A percentile compares a stretch with the other conserved stretches of the same genome.
Evolutionary conservation across 306 rosid species (phyloP).

Genomic region (Citrullus amarus): DNA sequence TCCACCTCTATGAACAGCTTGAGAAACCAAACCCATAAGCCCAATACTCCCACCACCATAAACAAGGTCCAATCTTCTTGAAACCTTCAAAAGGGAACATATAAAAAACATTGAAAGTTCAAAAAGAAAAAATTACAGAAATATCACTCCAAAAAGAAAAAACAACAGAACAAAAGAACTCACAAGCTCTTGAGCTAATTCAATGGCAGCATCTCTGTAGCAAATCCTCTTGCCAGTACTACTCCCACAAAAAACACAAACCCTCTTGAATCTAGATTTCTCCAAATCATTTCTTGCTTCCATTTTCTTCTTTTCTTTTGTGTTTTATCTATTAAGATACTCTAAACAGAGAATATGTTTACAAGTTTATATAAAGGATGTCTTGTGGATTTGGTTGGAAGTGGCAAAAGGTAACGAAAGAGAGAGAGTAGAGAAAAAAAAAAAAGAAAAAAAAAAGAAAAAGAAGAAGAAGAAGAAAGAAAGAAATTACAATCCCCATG

Average conservation of each 20-base stretch:
- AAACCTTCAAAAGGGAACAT: constrained; percentile 24
- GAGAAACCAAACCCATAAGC: constrained; percentile 49
- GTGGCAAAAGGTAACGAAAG: background rate
- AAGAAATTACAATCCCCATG: background rate
- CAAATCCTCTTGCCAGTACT: constrained; percentile 18
- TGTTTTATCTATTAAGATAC: background rate
- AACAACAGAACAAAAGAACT: background rate
- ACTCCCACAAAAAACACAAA: constrained; percentile 26
- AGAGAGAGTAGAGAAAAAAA: background rate
- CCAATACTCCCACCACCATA: constrained; percentile 62
- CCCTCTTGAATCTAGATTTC: constrained; percentile 14
- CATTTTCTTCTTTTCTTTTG: background rate
- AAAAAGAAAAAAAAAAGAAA: background rate
- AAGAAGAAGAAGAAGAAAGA: background rate
- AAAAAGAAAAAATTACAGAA: background rate
- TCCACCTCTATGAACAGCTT: constrained; percentile 50
- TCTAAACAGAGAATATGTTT: background rate
- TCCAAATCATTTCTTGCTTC: background rate
- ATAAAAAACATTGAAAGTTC: background rate
- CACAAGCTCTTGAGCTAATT: constrained; percentile 20
- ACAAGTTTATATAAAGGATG: background rate
- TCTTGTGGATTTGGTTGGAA: background rate
- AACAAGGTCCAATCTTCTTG: constrained; percentile 38
- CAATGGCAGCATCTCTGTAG: constrained; percentile 20
- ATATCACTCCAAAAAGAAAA: no score